These are phyloP conservation scores for Ophiostoma triangulosporum DNA, from an alignment of 2,329 filamentous ascomycete genomes.

Conservation along the genomic window DNA sequence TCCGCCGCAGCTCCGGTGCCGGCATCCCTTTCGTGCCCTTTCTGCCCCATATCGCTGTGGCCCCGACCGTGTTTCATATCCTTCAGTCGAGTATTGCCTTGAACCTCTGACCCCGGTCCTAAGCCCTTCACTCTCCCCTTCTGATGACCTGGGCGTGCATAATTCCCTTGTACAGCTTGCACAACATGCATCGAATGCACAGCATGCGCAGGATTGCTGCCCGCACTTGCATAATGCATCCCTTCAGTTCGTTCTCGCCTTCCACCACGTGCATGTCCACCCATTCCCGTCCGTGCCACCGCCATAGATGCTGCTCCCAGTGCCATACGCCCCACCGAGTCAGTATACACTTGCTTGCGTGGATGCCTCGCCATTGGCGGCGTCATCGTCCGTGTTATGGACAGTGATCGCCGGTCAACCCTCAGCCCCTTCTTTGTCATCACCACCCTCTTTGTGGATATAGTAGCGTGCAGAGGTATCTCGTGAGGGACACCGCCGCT, in stretches of 20 bases:
- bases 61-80: not conserved
- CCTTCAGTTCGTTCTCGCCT: not conserved
- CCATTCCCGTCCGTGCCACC: conserved; percentile 10
- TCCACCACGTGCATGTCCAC: not conserved
- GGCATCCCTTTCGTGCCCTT: not conserved
- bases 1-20: conserved; percentile 14
- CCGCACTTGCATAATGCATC: not conserved
- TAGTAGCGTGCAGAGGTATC: conserved; percentile 15
- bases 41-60: not conserved
- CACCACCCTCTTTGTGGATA: conserved; percentile 12
- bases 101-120: not conserved
- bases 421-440: conserved; percentile 5
- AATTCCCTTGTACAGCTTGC: not conserved
- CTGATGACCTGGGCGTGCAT: not conserved
- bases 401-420: conserved; percentile 7
- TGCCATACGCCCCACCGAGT: conserved; percentile 13
- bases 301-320: conserved; percentile 17
- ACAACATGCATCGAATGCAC: not conserved
- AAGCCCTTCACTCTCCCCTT: not conserved
- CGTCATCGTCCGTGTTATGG: not conserved
- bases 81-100: not conserved
- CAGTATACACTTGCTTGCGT: not conserved
- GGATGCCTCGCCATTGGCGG: not conserved
- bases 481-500: conserved; percentile 13
- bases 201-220: not conserved